A percentile compares a stretch with the other conserved stretches of the same genome.
Evolutionary conservation across 768 basidiomycete genomes (phyloP).

Genomic region (Tulasnella sp.): DNA sequence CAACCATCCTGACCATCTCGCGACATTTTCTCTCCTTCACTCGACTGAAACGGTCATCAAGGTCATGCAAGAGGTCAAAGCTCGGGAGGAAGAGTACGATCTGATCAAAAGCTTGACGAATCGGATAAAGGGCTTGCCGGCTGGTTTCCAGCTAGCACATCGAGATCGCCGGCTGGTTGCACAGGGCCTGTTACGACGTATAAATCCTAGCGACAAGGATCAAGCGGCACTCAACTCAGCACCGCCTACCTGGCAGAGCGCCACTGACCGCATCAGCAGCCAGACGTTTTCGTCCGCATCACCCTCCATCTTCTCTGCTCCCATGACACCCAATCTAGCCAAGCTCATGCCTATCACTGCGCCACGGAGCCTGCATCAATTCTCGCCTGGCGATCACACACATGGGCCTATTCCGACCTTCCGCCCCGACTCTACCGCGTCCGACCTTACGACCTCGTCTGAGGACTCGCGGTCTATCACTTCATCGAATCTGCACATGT

Average conservation of each 20-base stretch:
- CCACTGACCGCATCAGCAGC: not conserved
- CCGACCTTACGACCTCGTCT: conserved; percentile 5
- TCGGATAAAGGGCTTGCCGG: conserved; percentile 49
- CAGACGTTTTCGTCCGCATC: not conserved
- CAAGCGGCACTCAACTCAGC: conserved; percentile 17
- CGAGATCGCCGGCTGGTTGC: conserved; percentile 66
- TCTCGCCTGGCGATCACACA: not conserved
- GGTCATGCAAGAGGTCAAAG: conserved; percentile 75
- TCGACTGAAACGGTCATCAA: conserved; percentile 61
- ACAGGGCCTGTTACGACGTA: conserved; percentile 47
- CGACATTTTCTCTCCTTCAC: conserved; percentile 52
- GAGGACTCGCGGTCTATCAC: conserved; percentile 15
- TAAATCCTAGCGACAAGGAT: conserved; percentile 30
- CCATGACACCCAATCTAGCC: not conserved
- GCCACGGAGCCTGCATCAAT: not conserved
- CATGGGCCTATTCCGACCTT: not conserved
- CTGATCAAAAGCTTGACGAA: conserved; percentile 48
- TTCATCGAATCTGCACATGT: not conserved
- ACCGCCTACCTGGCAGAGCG: not conserved
- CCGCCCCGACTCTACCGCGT: conserved; percentile 10
- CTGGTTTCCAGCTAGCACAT: conserved; percentile 43
- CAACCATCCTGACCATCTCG: conserved; percentile 56
- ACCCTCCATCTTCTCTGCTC: not conserved
- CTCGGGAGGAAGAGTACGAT: conserved; percentile 79
- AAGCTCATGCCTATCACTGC: conserved; percentile 12